These are phyloP conservation scores for Xylaria telfairii DNA, from an alignment of 495 filamentous ascomycete species.

Conservation along the genomic window DNA sequence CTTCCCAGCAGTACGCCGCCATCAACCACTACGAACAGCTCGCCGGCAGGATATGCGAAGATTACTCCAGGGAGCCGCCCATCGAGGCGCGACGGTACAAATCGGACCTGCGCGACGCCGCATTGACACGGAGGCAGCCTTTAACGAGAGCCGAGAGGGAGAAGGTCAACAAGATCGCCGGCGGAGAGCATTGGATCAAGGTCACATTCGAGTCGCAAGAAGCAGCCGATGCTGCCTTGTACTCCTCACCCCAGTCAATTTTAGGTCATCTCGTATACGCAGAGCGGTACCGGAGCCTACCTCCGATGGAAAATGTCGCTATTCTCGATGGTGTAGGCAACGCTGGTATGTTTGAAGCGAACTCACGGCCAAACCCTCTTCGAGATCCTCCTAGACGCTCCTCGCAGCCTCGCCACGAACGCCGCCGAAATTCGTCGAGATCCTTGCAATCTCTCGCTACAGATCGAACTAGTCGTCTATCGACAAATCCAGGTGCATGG, in stretches of 20 bases:
- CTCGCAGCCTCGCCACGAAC: conserved; percentile 28
- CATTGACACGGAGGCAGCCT: conserved; percentile 60
- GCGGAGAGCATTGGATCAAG: conserved; percentile 90
- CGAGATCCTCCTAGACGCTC: conserved; percentile 21
- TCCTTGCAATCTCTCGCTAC: conserved; percentile 4
- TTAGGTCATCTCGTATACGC: conserved; percentile 78
- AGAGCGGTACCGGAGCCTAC: conserved; percentile 74
- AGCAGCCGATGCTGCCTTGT: conserved; percentile 77
- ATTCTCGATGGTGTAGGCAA: conserved; percentile 55
- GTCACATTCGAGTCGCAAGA: conserved; percentile 85
- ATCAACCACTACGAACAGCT: conserved; percentile 85
- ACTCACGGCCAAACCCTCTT: conserved; percentile 19
- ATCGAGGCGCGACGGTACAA: conserved; percentile 59
- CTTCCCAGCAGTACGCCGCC: conserved; percentile 78
- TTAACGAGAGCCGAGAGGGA: conserved; percentile 72
- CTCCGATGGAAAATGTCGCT: conserved; percentile 69
- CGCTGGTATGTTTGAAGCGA: conserved; percentile 35
- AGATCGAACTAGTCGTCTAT: background rate
- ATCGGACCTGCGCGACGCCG: conserved; percentile 69
- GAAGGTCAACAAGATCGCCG: conserved; percentile 75
- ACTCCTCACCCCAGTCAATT: conserved; percentile 76
- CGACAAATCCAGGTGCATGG: conserved; percentile 26
- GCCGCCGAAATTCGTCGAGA: conserved; percentile 12
- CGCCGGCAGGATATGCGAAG: conserved; percentile 82
- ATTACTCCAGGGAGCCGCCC: conserved; percentile 78